Evolutionary conservation across 2,329 filamentous ascomycete species (phyloP).

Genomic region (Chaetomium sp.): DNA sequence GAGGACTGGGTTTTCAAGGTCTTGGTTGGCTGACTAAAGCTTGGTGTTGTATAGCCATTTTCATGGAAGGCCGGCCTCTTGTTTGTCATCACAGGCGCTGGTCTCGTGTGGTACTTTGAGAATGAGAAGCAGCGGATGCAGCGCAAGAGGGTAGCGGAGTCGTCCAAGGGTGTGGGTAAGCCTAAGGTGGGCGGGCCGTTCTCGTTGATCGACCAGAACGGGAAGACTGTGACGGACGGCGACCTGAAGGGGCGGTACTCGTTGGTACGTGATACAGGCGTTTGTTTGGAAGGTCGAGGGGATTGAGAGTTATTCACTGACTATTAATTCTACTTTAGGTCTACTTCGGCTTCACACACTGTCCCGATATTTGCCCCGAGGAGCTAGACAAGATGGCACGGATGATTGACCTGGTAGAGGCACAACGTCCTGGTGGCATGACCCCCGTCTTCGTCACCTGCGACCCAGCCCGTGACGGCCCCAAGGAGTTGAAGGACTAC

Average conservation of each 20-base stretch:
- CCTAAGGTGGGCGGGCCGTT: slow-evolving; percentile 92
- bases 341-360: slow-evolving; percentile 98
- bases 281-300: not conserved
- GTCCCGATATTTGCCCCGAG: slow-evolving; percentile 96
- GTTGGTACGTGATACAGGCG: slow-evolving; percentile 48
- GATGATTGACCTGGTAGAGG: slow-evolving; percentile 72
- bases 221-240: slow-evolving; percentile 67
- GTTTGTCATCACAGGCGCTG: slow-evolving; percentile 72
- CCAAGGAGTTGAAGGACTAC: slow-evolving; percentile 77
- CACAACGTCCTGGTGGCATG: slow-evolving; percentile 46
- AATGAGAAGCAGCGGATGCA: slow-evolving; percentile 89
- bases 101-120: slow-evolving; percentile 84
- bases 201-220: slow-evolving; percentile 73
- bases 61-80: slow-evolving; percentile 85
- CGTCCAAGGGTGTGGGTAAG: slow-evolving; percentile 84
- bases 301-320: not conserved
- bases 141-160: slow-evolving; percentile 79
- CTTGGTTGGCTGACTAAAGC: too few species aligned
- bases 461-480: slow-evolving; percentile 86
- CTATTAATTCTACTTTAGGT: slow-evolving; percentile 46
- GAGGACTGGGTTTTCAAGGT: not conserved
- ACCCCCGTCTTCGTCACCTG: slow-evolving; percentile 89
- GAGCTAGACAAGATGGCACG: slow-evolving; percentile 99
- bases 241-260: slow-evolving; percentile 83
- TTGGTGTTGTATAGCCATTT: slow-evolving; percentile 59